Evolutionary conservation across 2,329 filamentous ascomycete species (phyloP).

Genomic region (Teratosphaeria destructans): DNA sequence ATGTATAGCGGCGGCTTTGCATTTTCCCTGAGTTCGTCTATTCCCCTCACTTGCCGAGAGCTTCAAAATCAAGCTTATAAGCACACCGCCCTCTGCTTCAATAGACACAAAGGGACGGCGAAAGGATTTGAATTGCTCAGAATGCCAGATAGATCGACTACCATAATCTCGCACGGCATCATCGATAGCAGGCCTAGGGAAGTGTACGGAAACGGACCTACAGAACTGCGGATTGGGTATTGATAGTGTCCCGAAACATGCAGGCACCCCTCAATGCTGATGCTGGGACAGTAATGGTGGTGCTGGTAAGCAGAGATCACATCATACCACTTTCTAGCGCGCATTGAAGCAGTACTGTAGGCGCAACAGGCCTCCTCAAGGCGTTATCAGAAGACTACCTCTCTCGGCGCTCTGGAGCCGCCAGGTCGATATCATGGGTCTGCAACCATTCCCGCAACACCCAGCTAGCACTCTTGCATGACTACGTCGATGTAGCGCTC

Average conservation of each 20-base stretch:
- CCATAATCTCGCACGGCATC: not conserved
- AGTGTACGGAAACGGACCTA: not conserved
- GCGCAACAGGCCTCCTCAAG: not conserved
- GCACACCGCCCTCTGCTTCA: not conserved
- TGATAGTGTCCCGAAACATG: not conserved
- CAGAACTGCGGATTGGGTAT: not conserved
- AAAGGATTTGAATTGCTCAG: not conserved
- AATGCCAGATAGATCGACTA: not conserved
- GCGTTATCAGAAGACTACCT: not conserved
- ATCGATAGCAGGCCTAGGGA: not conserved
- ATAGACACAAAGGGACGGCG: not conserved
- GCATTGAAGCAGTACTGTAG: not conserved
- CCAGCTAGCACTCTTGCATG: constrained; percentile 14
- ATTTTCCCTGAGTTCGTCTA: not conserved
- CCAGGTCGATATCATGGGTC: constrained; percentile 10
- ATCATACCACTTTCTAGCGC: not conserved
- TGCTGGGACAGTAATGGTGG: too few relatives aligned
- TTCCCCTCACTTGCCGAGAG: not conserved
- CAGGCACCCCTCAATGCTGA: not conserved
- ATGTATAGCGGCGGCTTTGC: too few relatives aligned
- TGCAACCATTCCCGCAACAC: constrained; percentile 15
- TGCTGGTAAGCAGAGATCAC: not conserved
- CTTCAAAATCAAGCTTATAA: not conserved
- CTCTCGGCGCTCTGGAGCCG: not conserved
- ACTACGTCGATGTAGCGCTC: constrained; percentile 14